A percentile compares a stretch with the other conserved stretches of the same genome.
These are phyloP conservation scores for Sophora flavescens DNA, from an alignment of 306 rosid genomes.

Conservation along the genomic window DNA sequence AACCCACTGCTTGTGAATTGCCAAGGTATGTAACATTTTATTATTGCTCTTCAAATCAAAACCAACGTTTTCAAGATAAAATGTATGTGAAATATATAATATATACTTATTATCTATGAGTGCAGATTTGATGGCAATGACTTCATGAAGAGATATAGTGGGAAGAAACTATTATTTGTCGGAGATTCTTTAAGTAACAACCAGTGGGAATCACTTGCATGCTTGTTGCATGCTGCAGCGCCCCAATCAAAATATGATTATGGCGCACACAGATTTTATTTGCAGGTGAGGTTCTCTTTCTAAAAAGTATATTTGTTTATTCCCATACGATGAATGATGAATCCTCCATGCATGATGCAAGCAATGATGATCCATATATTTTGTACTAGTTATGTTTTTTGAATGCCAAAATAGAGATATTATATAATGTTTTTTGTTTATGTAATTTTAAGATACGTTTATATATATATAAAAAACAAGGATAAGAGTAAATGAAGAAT, in stretches of 20 bases:
- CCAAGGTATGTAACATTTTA: conserved; percentile 29
- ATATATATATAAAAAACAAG: too few species aligned
- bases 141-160: conserved; percentile 48
- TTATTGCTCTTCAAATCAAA: too few species aligned
- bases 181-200: conserved; percentile 64
- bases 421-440: too few species aligned
- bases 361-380: neutral
- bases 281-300: conserved; percentile 33
- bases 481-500: too few species aligned
- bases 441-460: too few species aligned
- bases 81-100: neutral
- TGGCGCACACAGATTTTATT: neutral
- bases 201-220: conserved; percentile 63
- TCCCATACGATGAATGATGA: too few species aligned
- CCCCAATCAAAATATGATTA: conserved; percentile 38
- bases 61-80: neutral
- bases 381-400: too few species aligned
- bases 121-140: conserved; percentile 48
- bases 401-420: too few species aligned
- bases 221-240: conserved; percentile 56
- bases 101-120: neutral
- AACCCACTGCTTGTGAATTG: conserved; percentile 47
- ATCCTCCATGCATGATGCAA: too few species aligned
- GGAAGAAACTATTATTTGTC: conserved; percentile 58
- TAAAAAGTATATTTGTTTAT: too few species aligned